Evolutionary conservation across 106 monocot genomes (phyloP).

Genomic region (Acanthochlamys bracteata): DNA sequence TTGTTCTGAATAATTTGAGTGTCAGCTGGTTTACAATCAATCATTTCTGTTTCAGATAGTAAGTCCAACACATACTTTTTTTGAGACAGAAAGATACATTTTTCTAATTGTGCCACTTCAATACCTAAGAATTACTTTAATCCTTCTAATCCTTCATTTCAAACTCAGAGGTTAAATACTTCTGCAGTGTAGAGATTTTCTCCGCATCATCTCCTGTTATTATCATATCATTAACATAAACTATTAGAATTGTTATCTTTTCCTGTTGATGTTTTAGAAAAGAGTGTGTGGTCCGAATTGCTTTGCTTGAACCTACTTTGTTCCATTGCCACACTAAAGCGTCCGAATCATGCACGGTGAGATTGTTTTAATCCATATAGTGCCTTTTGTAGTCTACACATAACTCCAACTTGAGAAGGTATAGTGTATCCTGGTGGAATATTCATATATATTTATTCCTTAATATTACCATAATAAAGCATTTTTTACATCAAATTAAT

Average conservation of each 20-base stretch:
- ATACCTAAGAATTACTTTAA: slow-evolving; percentile 1
- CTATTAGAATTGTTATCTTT: background rate
- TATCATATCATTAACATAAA: too few relatives aligned
- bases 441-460: slow-evolving; percentile 22
- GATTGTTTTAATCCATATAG: slow-evolving; percentile 30
- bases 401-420: background rate
- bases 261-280: too few relatives aligned
- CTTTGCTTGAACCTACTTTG: background rate
- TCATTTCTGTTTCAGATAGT: background rate
- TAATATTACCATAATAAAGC: background rate
- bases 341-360: slow-evolving; percentile 14
- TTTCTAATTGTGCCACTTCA: background rate
- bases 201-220: too few relatives aligned
- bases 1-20: background rate
- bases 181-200: too few relatives aligned
- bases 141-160: slow-evolving; percentile 1
- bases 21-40: background rate
- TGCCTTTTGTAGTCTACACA: slow-evolving; percentile 15
- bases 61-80: slow-evolving; percentile 1
- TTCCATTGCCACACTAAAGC: slow-evolving; percentile 1
- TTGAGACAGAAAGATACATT: slow-evolving; percentile 1
- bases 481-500: slow-evolving; percentile 17
- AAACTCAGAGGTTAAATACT: background rate
- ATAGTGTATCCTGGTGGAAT: slow-evolving; percentile 7
- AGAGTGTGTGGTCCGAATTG: background rate